phyloP scores from a whole-genome alignment of 495 filamentous ascomycete genomes.

The Aspergillus biplanus region DNA sequence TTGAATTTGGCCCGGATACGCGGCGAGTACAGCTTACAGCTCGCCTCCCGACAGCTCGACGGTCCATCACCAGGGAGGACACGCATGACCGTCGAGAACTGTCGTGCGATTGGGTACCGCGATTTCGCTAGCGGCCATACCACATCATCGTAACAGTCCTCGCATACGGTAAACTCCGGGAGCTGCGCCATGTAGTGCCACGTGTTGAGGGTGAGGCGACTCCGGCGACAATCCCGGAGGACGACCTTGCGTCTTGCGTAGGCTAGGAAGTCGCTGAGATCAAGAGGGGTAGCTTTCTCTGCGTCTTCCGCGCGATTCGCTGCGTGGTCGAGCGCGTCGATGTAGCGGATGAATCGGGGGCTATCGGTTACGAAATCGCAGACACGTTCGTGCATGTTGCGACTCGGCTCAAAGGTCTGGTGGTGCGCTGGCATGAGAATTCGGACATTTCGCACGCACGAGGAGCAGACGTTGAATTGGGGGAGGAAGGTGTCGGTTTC shows the following conservation, averaged over 20 bases:
- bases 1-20: slow-evolving; percentile 71
- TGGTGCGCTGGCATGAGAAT: slow-evolving; percentile 54
- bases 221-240: slow-evolving; percentile 58
- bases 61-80: slow-evolving; percentile 50
- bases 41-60: slow-evolving; percentile 51
- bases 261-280: slow-evolving; percentile 52
- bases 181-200: slow-evolving; percentile 68
- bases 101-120: slow-evolving; percentile 55
- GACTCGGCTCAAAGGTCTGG: slow-evolving; percentile 48
- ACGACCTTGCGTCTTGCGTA: slow-evolving; percentile 55
- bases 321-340: slow-evolving; percentile 61
- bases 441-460: slow-evolving; percentile 56
- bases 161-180: slow-evolving; percentile 69
- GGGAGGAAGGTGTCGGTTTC: slow-evolving; percentile 51
- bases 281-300: slow-evolving; percentile 38
- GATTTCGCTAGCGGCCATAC: slow-evolving; percentile 64
- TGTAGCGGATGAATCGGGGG: slow-evolving; percentile 61
- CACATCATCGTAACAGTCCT: slow-evolving; percentile 71
- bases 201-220: slow-evolving; percentile 47
- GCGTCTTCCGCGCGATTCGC: slow-evolving; percentile 47
- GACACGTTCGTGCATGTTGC: slow-evolving; percentile 36
- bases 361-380: slow-evolving; percentile 56
- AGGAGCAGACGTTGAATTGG: slow-evolving; percentile 61
- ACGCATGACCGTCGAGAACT: slow-evolving; percentile 54
- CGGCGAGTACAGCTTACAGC: slow-evolving; percentile 75